A percentile compares a stretch with the other conserved stretches of the same genome.
Conservation (phyloP, 495 filamentous ascomycete species). For the Podospora sp. region DNA sequence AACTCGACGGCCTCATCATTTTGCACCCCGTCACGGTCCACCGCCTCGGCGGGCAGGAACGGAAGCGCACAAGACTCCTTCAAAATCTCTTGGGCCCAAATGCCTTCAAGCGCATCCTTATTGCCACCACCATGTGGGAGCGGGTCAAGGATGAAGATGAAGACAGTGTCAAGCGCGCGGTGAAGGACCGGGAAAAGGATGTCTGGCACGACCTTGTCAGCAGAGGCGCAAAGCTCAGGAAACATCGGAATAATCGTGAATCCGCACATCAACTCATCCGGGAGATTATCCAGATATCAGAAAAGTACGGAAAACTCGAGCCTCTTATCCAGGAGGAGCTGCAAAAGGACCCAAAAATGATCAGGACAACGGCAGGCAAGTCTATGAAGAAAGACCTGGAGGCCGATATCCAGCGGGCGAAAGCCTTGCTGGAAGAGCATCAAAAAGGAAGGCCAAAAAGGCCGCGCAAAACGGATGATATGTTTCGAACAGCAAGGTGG, state of each 20-base stretch:
- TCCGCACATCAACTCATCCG: slow-evolving; percentile 11
- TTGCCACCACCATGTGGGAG: slow-evolving; percentile 18
- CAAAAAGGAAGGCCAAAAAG: neutral
- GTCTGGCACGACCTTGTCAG: slow-evolving; percentile 10
- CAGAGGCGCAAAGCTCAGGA: slow-evolving; percentile 1
- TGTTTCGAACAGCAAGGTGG: neutral
- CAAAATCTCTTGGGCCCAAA: slow-evolving; percentile 7
- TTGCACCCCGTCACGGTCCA: slow-evolving; percentile 15
- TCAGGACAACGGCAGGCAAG: slow-evolving; percentile 11
- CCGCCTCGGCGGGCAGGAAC: slow-evolving; percentile 8
- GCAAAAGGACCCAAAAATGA: slow-evolving; percentile 1
- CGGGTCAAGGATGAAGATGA: slow-evolving; percentile 6
- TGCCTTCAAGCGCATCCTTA: slow-evolving; percentile 17
- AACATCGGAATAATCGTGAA: neutral
- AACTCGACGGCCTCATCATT: slow-evolving; percentile 12
- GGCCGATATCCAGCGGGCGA: slow-evolving; percentile 6
- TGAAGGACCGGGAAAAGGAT: slow-evolving; percentile 13
- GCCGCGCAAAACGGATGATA: neutral
- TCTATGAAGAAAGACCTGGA: slow-evolving; percentile 12
- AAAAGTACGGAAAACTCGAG: slow-evolving; percentile 13
- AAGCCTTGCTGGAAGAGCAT: slow-evolving; percentile 9
- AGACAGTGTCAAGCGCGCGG: neutral
- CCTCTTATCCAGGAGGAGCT: slow-evolving; percentile 15
- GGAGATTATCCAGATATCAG: slow-evolving; percentile 11
- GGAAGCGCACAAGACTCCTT: slow-evolving; percentile 10